Evolutionary conservation across 176 grass and related monocot species (phyloP), one percentile per base, ranked within the genome.

Genomic region (Eleusine coracana): DNA sequence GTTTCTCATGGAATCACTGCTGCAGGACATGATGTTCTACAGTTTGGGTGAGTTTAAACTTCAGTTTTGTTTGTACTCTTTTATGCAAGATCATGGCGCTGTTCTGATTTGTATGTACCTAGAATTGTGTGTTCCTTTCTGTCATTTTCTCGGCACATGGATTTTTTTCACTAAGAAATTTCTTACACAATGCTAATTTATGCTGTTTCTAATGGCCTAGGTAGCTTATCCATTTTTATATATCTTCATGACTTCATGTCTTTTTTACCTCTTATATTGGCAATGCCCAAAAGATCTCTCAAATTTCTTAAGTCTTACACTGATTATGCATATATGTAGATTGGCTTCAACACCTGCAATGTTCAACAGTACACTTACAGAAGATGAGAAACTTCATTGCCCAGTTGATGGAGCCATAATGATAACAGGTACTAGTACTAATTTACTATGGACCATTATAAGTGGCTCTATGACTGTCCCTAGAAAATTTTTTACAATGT

Each of bases 321-420:
- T 82, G 50, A 72, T 87, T 27, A 27, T 80, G 37, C 66, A 70
- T 70, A 31, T 48, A 69, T 91, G 55, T 65, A 98, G 96, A 92
- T 90, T 95, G 91, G 92, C 96, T 86, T 95, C 96, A 88, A 98
- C 96, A 52, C 96, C 96, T 27, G 96, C 96, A 85, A 98, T 98
- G 96, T 98, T 95, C 87, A 98, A 98, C 76, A 98, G 96, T 59
- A 95, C 96, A 77, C 85, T 98, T 85, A 92, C 92, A 11, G 80
- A 91, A 92, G 91, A 93, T 75, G 89, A 95, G 72, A 79, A 36
- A 67, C 76, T 86, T 83, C 87, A 84, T 67, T 95, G 81, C 27
- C 92, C 96, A 70, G 92, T 86, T 83, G 96, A 98, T 95, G 96
- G 96, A 89, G 90, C 89, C 63, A 95, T 98, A 84, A 93, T 98